These are phyloP conservation scores for Eimeria praecox DNA, from an alignment of 169 alveolate genomes.

Conservation along the genomic window DNA sequence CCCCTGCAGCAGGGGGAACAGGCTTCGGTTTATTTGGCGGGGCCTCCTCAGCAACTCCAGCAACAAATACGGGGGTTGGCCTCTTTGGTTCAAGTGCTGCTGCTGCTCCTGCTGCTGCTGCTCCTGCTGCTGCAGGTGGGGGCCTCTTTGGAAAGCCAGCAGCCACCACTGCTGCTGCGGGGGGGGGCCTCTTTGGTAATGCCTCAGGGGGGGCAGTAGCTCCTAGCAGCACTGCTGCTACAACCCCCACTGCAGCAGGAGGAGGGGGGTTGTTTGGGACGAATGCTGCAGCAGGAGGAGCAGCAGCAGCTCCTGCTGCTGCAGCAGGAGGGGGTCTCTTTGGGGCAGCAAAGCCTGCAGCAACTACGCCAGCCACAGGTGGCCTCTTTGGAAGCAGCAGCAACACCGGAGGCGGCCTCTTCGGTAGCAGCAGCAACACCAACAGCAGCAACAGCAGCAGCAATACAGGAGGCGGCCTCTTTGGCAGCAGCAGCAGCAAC, in stretches of 20 bases:
- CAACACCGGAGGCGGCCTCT: constrained; percentile 37
- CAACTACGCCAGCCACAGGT: constrained; percentile 4
- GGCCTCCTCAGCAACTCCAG: neutral
- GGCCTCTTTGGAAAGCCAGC: constrained; percentile 60
- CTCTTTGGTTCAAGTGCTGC: constrained; percentile 42
- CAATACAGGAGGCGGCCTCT: too few relatives aligned
- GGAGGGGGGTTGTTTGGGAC: constrained; percentile 33
- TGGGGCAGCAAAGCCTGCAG: too few relatives aligned
- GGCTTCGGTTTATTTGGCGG: constrained; percentile 35
- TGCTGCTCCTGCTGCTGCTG: neutral
- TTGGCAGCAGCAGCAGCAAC: too few relatives aligned
- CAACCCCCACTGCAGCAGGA: neutral
- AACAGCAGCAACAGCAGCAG: constrained; percentile 15
- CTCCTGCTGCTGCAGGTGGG: neutral
- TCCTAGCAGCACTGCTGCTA: neutral
- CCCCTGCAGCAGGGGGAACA: constrained; percentile 12
- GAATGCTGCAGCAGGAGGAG: constrained; percentile 13
- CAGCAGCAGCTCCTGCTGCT: constrained; percentile 2
- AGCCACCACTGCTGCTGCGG: neutral
- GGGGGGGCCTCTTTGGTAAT: constrained; percentile 45
- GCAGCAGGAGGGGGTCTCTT: too few relatives aligned
- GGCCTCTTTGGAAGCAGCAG: constrained; percentile 21
- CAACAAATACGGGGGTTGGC: constrained; percentile 10
- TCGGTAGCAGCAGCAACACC: too few relatives aligned
- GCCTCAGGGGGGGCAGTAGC: neutral